These are phyloP conservation scores for Paramecium pentaurelia DNA, from an alignment of 73 alveolate genomes.

Conservation along the genomic window DNA sequence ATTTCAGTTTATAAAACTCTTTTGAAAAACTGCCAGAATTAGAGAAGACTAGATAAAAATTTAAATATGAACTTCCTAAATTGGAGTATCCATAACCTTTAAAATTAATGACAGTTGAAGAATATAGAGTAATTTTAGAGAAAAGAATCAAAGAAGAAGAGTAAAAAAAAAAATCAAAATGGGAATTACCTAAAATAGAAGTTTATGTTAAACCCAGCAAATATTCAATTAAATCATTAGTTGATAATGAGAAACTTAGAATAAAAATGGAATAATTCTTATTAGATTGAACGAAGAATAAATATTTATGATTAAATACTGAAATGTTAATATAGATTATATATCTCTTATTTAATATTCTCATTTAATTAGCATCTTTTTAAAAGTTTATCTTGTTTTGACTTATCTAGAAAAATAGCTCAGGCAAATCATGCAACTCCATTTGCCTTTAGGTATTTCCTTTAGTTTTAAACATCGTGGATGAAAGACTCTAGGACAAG, in stretches of 20 bases:
- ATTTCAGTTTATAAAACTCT: not conserved
- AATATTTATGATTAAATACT: not conserved
- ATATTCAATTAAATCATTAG: not conserved
- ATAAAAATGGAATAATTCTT: not conserved
- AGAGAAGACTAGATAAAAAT: not conserved
- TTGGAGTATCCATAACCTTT: not conserved
- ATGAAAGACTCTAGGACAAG: slow-evolving; percentile 60
- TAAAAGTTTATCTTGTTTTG: slow-evolving; percentile 4
- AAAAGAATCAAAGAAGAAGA: not conserved
- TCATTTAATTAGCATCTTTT: slow-evolving; percentile 14
- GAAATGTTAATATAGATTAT: not conserved
- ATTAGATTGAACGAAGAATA: not conserved
- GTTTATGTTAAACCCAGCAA: not conserved
- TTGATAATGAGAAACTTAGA: not conserved
- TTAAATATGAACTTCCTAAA: not conserved
- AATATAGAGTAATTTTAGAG: not conserved
- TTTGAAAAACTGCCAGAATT: not conserved
- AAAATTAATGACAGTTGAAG: not conserved
- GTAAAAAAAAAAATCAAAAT: not conserved
- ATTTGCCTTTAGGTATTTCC: slow-evolving; percentile 46
- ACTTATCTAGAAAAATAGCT: not conserved
- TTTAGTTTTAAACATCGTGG: slow-evolving; percentile 43
- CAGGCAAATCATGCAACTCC: slow-evolving; percentile 38
- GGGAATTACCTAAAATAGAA: not conserved
- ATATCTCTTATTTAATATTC: not conserved